A percentile compares a stretch with the other conserved stretches of the same genome.
These are phyloP conservation scores for Neofusicoccum sp. DNA, from an alignment of 2,329 filamentous ascomycete species.

Conservation along the genomic window DNA sequence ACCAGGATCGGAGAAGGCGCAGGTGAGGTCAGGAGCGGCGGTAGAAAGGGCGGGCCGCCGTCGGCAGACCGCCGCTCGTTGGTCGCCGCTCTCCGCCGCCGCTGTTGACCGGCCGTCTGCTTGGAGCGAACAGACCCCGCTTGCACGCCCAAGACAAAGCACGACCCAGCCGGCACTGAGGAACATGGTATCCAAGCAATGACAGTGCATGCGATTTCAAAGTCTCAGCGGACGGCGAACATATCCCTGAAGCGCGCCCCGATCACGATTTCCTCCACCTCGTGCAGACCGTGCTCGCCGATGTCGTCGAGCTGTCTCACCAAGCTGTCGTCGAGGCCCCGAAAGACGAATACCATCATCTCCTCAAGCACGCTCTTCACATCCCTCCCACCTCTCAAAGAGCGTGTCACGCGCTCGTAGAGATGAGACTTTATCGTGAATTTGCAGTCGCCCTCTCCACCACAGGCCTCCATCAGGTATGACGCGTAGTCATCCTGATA, in stretches of 20 bases:
- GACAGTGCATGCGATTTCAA: too few relatives aligned
- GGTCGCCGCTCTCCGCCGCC: conserved; percentile 12
- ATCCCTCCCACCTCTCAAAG: background rate
- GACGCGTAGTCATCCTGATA: conserved; percentile 15
- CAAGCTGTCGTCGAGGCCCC: background rate
- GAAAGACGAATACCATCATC: background rate
- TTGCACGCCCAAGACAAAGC: background rate
- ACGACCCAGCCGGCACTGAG: too few relatives aligned
- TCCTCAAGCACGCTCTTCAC: background rate
- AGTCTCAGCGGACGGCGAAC: background rate
- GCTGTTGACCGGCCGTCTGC: background rate
- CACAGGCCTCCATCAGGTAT: conserved; percentile 15
- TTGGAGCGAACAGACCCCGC: too few relatives aligned
- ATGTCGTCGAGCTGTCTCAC: background rate
- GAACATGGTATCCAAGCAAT: too few relatives aligned
- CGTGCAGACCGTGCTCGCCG: background rate
- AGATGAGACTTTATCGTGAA: conserved; percentile 6
- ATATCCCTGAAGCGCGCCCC: background rate
- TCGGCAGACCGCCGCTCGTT: conserved; percentile 13
- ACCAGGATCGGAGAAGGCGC: background rate
- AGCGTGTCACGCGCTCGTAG: background rate
- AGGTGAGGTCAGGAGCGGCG: conserved; percentile 11
- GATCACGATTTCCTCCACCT: background rate
- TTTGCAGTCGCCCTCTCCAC: background rate
- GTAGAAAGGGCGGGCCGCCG: background rate